Percentiles rank a stretch among this genome's conserved stretches.
Conservation (phyloP, 345 rosid species). For the Hypericum androsaemum region DNA sequence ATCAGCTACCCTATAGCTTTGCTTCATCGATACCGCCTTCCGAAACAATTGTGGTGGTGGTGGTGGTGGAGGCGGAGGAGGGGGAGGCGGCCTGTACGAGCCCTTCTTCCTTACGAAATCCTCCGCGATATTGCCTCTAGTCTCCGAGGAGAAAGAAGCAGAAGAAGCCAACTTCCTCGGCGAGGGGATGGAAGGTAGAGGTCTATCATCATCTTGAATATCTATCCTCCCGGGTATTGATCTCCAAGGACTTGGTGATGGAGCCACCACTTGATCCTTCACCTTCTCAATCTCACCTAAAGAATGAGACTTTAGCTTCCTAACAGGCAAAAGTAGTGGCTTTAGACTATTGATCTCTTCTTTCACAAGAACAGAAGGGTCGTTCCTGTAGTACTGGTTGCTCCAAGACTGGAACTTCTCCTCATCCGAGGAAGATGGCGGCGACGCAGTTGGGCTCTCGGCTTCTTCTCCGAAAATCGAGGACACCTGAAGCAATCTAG, state of each 20-base stretch:
- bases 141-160: constrained; percentile 24
- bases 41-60: constrained; percentile 24
- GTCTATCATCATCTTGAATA: constrained; percentile 13
- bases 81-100: constrained; percentile 15
- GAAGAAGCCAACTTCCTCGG: constrained; percentile 15
- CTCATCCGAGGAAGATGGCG: constrained; percentile 15
- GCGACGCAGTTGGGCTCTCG: constrained; percentile 20
- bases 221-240: constrained; percentile 75
- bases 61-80: constrained; percentile 62
- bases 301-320: constrained; percentile 60
- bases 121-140: constrained; percentile 34
- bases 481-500: constrained; percentile 60
- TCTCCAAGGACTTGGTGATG: constrained; percentile 95
- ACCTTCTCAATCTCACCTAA: constrained; percentile 19
- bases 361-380: constrained; percentile 17
- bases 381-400: constrained; percentile 49
- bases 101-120: constrained; percentile 39
- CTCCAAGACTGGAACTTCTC: constrained; percentile 63
- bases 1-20: constrained; percentile 11
- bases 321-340: constrained; percentile 77
- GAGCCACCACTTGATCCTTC: constrained; percentile 8
- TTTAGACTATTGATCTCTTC: constrained; percentile 40
- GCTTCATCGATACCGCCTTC: constrained; percentile 29
- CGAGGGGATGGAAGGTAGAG: constrained; percentile 27
- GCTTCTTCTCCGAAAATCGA: constrained; percentile 56